Evolutionary conservation across 164 flowering plant genomes (phyloP), one percentile per base, ranked within the genome.

Genomic region (Litsea cubeba): DNA sequence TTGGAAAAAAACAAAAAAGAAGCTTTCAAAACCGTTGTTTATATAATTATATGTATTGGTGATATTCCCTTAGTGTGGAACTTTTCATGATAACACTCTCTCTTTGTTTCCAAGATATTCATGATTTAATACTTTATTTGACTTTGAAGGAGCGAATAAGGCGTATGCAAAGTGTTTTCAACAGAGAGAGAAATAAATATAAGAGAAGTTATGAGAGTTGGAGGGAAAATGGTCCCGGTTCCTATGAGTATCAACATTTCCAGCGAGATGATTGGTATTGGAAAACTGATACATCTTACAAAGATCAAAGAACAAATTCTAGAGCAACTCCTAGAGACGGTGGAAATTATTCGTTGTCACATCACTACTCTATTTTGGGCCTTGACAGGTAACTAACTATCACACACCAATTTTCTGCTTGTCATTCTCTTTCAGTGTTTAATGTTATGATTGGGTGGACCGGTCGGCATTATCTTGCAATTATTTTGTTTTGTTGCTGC

Each of bases 161-260:
- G 75, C 95, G 97, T 14, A 96, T 96, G 99, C 99, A 96, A 79
- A 96, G 91, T 83, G 97, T 94, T 50, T 96, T 96, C 75, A 91
- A 94, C 82, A 88, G 97, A 79, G 99, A 91, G 79, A 88, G 94
- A 81, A 91, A 84, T 79, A 96, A 96, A 77, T 81, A 83, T 77
- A 90, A 82, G 71, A 91, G 83, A 77, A 73, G 88, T 71, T 90
- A 88, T 76, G 97, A 96, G 83, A 91, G 90, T 76, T 96, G 99
- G 99, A 83, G 80, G 69, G 93, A 92, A 82, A 77, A 84, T 84
- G 90, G 75, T 72, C 82, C 78, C 24, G 95, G 92, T 71, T 79
- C 84, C 70, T 91, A 88, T 84, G 71, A 73, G 20, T 17, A 54
- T 50, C 99, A 92, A 66, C 86, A 94, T 74, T 91, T 81, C 72